Conservation (phyloP, 768 basidiomycete genomes). For the Tylopilus rubrobrunneus region DNA sequence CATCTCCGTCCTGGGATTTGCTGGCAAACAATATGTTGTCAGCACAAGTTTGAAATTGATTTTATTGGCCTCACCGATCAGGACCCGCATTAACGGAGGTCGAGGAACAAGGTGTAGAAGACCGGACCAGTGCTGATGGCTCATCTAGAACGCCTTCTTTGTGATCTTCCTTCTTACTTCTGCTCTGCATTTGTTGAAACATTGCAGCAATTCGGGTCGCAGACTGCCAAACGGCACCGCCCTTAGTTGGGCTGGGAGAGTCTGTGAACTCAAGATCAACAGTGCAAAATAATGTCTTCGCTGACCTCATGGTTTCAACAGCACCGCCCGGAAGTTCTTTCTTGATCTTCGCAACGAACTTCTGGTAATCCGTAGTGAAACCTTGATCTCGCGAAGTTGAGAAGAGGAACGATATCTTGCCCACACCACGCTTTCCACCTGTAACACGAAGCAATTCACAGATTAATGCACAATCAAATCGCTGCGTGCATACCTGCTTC, state of each 20-base stretch:
- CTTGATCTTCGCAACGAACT: conserved; percentile 11
- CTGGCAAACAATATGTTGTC: conserved; percentile 5
- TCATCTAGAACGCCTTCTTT: not conserved
- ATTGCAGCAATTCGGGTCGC: conserved; percentile 6
- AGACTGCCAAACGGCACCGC: conserved; percentile 14
- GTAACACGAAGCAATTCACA: not conserved
- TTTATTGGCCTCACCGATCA: conserved; percentile 15
- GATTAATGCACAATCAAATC: not conserved
- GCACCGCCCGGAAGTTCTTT: not conserved
- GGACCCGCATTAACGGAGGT: conserved; percentile 12
- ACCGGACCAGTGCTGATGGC: not conserved
- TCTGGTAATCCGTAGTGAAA: conserved; percentile 25
- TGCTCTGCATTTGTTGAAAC: conserved; percentile 9
- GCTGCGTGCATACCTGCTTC: conserved; percentile 20
- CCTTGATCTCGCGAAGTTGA: conserved; percentile 15
- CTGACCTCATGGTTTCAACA: conserved; percentile 17
- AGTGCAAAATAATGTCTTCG: not conserved
- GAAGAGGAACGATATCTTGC: conserved; percentile 18
- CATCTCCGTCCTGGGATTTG: conserved; percentile 8
- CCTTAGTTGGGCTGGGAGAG: conserved; percentile 15
- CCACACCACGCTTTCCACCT: conserved; percentile 15
- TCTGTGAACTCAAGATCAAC: not conserved
- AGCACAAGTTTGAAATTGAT: not conserved
- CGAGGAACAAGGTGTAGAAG: conserved; percentile 18
- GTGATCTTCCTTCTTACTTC: not conserved